These are phyloP conservation scores for Aspergillus wentii DNA, from an alignment of 495 filamentous ascomycete genomes.

Conservation along the genomic window DNA sequence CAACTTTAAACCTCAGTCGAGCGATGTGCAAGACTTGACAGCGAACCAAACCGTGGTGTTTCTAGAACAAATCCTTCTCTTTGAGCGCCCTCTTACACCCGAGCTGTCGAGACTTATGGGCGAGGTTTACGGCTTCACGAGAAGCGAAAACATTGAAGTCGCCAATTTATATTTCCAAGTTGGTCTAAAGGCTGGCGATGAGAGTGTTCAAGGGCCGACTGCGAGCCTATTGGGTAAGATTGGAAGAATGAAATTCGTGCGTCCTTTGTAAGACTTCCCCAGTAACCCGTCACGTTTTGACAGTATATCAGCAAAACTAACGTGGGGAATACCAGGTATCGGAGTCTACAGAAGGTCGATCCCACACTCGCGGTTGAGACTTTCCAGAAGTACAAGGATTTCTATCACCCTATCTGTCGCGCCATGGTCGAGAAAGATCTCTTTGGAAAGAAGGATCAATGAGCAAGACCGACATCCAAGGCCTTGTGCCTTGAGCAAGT, in stretches of 20 bases:
- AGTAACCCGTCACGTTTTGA: neutral
- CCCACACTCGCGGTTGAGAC: constrained; percentile 69
- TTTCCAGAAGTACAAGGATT: constrained; percentile 80
- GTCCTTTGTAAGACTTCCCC: constrained; percentile 54
- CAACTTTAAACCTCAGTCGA: constrained; percentile 58
- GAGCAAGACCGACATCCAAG: too few relatives aligned
- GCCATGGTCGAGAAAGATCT: constrained; percentile 82
- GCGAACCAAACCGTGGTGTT: constrained; percentile 90
- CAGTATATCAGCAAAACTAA: constrained; percentile 11
- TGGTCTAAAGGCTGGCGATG: constrained; percentile 67
- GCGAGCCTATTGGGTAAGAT: constrained; percentile 73
- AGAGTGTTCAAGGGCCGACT: constrained; percentile 59
- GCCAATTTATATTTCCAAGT: constrained; percentile 71
- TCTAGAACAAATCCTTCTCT: constrained; percentile 68
- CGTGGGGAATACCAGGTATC: constrained; percentile 42
- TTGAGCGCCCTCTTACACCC: constrained; percentile 53
- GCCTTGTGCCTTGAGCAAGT: too few relatives aligned
- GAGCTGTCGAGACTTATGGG: constrained; percentile 65
- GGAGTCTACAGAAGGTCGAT: constrained; percentile 67
- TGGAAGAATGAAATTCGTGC: constrained; percentile 95
- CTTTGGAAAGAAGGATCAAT: constrained; percentile 39
- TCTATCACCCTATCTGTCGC: constrained; percentile 94
- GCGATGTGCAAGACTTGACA: constrained; percentile 67
- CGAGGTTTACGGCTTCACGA: constrained; percentile 60
- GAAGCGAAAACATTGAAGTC: constrained; percentile 79